These are phyloP conservation scores for Logfia minima DNA, from an alignment of 129 eudicot genomes.

Conservation along the genomic window DNA sequence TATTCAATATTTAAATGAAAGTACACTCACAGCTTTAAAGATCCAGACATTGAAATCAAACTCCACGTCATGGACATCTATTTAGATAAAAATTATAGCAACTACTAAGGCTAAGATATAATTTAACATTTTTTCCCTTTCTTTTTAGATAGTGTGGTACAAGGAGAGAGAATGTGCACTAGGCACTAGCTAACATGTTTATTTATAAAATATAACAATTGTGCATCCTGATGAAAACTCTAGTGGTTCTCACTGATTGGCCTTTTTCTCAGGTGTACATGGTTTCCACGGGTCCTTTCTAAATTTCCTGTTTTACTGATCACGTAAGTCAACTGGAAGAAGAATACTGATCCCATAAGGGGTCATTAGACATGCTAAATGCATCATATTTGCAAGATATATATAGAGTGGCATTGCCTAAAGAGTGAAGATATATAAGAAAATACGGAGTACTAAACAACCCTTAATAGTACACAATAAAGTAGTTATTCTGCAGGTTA, in stretches of 20 bases:
- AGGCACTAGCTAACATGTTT: neutral
- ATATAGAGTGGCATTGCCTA: conserved; percentile 8
- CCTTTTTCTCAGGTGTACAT: conserved; percentile 5
- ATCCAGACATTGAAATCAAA: neutral
- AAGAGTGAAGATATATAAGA: neutral
- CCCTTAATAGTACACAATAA: neutral
- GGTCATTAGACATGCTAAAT: neutral
- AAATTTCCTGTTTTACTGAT: conserved; percentile 3
- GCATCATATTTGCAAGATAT: neutral
- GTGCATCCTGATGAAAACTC: conserved; percentile 11
- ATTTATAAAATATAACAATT: neutral
- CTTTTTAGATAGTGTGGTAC: neutral
- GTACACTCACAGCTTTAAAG: neutral
- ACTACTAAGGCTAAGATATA: neutral
- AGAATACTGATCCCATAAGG: conserved; percentile 10
- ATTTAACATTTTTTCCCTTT: neutral
- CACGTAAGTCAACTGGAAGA: neutral
- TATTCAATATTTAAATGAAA: neutral
- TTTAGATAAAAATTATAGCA: neutral
- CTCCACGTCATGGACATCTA: neutral
- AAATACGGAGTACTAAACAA: neutral
- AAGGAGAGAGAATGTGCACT: conserved; percentile 3
- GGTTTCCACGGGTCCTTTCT: conserved; percentile 1
- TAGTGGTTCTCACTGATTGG: neutral
- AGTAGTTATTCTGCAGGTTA: conserved; percentile 14